Evolutionary conservation across 352 stramenopile species (phyloP), one percentile per base, ranked within the genome.

Genomic region (Phytophthora nicotianae): DNA sequence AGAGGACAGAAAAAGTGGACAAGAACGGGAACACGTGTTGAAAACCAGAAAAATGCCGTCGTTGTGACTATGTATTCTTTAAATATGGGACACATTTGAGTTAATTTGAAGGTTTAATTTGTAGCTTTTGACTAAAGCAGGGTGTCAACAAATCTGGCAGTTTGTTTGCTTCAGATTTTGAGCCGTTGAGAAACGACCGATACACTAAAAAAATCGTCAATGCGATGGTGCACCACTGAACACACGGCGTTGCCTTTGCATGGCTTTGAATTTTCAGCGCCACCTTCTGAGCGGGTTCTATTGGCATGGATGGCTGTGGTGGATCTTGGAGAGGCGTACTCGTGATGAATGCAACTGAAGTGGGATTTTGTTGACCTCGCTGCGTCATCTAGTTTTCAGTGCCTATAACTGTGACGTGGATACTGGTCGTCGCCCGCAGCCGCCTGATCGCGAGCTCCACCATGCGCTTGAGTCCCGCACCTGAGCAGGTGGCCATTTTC

Each of bases 391-490:
- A 38, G n/a, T n/a, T 32, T 66, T 45, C 5, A n/a, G 29, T 23
- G 16, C 62, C 17, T 9, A 77, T 59, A 33, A 72, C 53, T 20
- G 17, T 68, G 21, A 77, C 41, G 8, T 56, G 49, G 37, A 71
- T 58, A 13, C 45, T 57, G n/a, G 64, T 62, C 2, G 59, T 81
- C 6, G 53, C 68, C 20, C 62, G 68, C 21, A 82, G 51, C 19
- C 70, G 75, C 58, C 80, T 74, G 42, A 87, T 52, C 11, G 77
- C 73, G n/a, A 87, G 68, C n/a, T 85, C 67, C 19, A 87, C 48
- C 65, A 83, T 70, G n/a, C 77, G 77, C 53, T 72, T 70, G 14
- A 85, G 58, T 3, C 77, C 77, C 2, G 70, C 58, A 47, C 77
- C 77, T 87, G 46, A 17, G 14, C 13, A 19, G 20, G 26, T 20